Evolutionary conservation across 805 yeast species (phyloP).

Genomic region (Scheffersomyces lignosus): DNA sequence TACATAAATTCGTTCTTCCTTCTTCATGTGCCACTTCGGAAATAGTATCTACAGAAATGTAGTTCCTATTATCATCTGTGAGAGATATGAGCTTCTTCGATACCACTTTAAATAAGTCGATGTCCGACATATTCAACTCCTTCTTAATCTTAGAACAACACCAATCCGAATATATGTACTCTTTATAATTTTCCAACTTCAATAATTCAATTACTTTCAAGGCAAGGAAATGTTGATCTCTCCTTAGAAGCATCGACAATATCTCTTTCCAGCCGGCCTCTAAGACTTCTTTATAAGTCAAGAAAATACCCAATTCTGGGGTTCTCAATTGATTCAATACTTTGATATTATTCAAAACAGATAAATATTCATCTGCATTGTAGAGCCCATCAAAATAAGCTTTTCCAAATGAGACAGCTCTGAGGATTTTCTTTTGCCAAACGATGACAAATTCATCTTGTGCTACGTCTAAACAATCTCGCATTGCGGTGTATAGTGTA

Average conservation of each 20-base stretch:
- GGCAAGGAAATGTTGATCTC: conserved; percentile 63
- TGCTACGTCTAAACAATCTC: conserved; percentile 72
- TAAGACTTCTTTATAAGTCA: conserved; percentile 59
- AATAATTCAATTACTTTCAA: conserved; percentile 56
- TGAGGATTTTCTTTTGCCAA: conserved; percentile 77
- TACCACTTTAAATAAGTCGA: conserved; percentile 52
- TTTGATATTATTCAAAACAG: conserved; percentile 59
- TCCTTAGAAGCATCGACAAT: conserved; percentile 54
- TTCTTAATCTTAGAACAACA: conserved; percentile 66
- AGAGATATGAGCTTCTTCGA: conserved; percentile 42
- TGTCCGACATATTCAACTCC: conserved; percentile 57
- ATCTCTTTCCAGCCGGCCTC: conserved; percentile 55
- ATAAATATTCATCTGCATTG: conserved; percentile 57
- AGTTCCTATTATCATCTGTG: conserved; percentile 22
- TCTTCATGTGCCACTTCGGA: conserved; percentile 73
- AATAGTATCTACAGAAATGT: conserved; percentile 53
- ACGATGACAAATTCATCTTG: conserved; percentile 71
- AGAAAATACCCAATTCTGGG: conserved; percentile 62
- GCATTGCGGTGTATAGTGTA: conserved; percentile 58
- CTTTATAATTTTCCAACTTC: conserved; percentile 39
- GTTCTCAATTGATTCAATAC: conserved; percentile 70
- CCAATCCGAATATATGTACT: conserved; percentile 70
- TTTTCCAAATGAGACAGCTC: conserved; percentile 88
- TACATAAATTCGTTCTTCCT: conserved; percentile 72
- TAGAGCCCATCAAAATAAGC: conserved; percentile 53